Evolutionary conservation across 2,329 filamentous ascomycete genomes (phyloP).

Genomic region (Ceratocystis smalleyi): DNA sequence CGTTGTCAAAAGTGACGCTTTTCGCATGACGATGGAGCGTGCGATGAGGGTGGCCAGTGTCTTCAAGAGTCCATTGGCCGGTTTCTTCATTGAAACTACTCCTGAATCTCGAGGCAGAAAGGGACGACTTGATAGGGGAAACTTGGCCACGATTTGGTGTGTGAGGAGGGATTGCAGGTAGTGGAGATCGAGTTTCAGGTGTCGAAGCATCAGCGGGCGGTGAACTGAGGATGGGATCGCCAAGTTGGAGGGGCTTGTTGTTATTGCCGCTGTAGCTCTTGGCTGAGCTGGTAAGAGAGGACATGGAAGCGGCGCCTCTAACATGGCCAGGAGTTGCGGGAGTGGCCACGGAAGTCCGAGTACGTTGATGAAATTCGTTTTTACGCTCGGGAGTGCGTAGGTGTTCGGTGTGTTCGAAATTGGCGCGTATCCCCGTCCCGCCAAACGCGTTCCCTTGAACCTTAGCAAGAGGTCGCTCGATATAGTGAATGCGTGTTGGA

Average conservation of each 20-base stretch:
- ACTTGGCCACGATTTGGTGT: slow-evolving; percentile 53
- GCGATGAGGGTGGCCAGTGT: slow-evolving; percentile 46
- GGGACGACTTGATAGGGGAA: slow-evolving; percentile 80
- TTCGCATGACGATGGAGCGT: slow-evolving; percentile 73
- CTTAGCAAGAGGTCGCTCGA: slow-evolving; percentile 69
- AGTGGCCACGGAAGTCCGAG: slow-evolving; percentile 31
- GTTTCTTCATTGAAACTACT: slow-evolving; percentile 54
- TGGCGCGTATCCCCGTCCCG: slow-evolving; percentile 38
- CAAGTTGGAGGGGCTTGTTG: background rate
- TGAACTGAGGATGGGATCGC: slow-evolving; percentile 11
- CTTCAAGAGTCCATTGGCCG: slow-evolving; percentile 53
- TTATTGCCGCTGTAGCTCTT: background rate
- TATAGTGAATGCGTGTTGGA: slow-evolving; percentile 56
- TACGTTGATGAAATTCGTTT: slow-evolving; percentile 28
- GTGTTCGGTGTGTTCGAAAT: slow-evolving; percentile 24
- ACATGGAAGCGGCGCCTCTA: slow-evolving; percentile 20
- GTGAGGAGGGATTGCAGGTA: slow-evolving; percentile 23
- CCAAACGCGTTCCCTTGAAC: slow-evolving; percentile 58
- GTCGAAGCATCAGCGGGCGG: slow-evolving; percentile 12
- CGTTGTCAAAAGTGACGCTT: slow-evolving; percentile 91
- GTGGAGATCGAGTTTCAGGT: slow-evolving; percentile 15
- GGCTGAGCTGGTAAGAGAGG: slow-evolving; percentile 9
- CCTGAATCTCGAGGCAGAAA: slow-evolving; percentile 53
- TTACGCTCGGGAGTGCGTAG: slow-evolving; percentile 23
- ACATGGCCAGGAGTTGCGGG: slow-evolving; percentile 17